Conservation (phyloP, 495 filamentous ascomycete genomes). For the Trichoderma reesei region DNA sequence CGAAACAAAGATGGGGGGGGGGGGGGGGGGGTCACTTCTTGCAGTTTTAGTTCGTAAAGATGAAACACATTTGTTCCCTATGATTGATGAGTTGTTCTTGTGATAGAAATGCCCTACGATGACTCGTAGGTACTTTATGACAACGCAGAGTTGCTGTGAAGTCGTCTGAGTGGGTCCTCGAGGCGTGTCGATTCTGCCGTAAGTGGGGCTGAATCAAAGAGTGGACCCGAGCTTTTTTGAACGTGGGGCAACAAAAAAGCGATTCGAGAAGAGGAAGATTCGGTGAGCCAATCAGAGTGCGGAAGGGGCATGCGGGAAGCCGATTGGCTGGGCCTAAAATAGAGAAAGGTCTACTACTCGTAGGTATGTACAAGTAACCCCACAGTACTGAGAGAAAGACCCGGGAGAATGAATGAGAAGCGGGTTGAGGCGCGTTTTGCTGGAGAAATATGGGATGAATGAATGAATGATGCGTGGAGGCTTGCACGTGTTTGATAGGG, state of each 20-base stretch:
- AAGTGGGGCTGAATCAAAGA: too few species aligned
- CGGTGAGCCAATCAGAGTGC: background rate
- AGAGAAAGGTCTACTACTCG: background rate
- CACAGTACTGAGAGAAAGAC: background rate
- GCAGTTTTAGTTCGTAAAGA: background rate
- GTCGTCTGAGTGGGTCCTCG: too few species aligned
- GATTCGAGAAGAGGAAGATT: background rate
- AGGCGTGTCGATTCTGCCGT: too few species aligned
- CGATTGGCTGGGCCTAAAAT: background rate
- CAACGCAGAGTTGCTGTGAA: too few species aligned
- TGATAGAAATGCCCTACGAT: too few species aligned
- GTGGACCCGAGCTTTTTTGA: background rate
- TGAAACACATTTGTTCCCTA: background rate
- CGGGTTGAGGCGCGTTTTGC: background rate
- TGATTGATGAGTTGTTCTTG: too few species aligned
- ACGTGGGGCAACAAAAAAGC: background rate
- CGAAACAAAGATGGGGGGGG: background rate
- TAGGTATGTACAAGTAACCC: background rate
- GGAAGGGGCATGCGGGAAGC: background rate
- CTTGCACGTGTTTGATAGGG: background rate
- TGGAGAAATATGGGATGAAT: background rate
- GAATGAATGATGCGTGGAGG: background rate
- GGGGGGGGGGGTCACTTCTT: background rate
- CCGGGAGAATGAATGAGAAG: background rate
- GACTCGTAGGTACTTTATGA: too few species aligned